Evolutionary conservation across 345 rosid species (phyloP), one percentile per base, ranked within the genome.

Genomic region (Ricinus communis): DNA sequence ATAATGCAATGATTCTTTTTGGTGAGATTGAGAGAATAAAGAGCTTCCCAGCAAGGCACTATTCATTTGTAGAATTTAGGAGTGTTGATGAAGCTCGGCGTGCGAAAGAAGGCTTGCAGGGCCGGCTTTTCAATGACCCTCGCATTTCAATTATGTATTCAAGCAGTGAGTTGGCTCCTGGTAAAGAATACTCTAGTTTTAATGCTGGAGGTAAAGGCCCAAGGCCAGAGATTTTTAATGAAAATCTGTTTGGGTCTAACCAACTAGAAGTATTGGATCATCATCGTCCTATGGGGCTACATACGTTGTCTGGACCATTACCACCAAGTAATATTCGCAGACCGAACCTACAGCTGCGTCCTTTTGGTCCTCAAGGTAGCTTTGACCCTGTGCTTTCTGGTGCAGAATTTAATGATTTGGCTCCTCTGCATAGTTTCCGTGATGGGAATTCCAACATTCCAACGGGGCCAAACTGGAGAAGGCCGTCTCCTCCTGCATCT

Each of bases 1-100:
- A 96, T 77, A 96, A 96, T 85, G 93, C 96, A 30, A 88, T 96
- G 97, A 96, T 96, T 77, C 86, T 96, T 52, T 96, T 86, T 81
- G 99, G 99, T 28, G 99, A 96, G 90, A 96, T 96, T 74, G 98
- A 93, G 86, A 85, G 86, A 70, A 89, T 80, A 30, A 92, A 84
- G 71, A 88, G 96, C 68, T 93, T 86, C 64, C 97, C 94, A 49
- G 77, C 90, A 54, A 91, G 88, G 77, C 75, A 96, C 80, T 96
- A 82, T 79, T 85, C 98, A 49, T 91, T 93, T 80, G 98, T 93
- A 75, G 98, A 93, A 81, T 96, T 96, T 78, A 86, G 99, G 71
- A 96, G 97, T 68, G 85, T 85, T 33, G 97, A 89, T 77, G 99
- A 96, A 86, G 99, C 99, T 73, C 87, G 94, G 60, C 87, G 90